Percentiles rank a stretch among this genome's conserved stretches.
These are phyloP conservation scores for Russula lepida DNA, from an alignment of 768 basidiomycete genomes.

Conservation along the genomic window DNA sequence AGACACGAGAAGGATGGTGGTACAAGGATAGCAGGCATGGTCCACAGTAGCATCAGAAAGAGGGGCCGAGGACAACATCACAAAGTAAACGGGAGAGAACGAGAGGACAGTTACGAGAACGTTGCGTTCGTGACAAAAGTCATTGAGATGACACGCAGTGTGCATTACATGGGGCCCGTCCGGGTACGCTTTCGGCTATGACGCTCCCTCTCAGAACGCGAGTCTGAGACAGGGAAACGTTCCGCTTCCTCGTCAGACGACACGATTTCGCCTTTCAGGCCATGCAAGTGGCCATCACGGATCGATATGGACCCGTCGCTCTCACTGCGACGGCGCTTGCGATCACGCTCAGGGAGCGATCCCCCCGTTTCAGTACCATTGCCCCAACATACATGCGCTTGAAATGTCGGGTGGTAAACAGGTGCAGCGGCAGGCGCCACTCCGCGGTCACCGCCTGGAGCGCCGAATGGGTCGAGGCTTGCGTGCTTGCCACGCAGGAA, in stretches of 20 bases:
- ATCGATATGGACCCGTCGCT: slow-evolving; percentile 1
- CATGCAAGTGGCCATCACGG: slow-evolving; percentile 1
- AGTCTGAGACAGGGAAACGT: slow-evolving; percentile 18
- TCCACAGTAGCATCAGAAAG: slow-evolving; percentile 3
- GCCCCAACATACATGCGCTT: slow-evolving; percentile 26
- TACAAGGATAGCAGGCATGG: slow-evolving; percentile 15
- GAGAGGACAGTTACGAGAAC: background rate
- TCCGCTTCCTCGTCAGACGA: slow-evolving; percentile 14
- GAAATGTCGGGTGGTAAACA: slow-evolving; percentile 25
- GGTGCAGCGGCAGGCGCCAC: slow-evolving; percentile 21
- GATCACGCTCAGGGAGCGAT: slow-evolving; percentile 4
- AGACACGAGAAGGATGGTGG: slow-evolving; percentile 1
- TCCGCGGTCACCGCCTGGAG: slow-evolving; percentile 32
- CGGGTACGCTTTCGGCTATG: slow-evolving; percentile 15
- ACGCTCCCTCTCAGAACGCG: slow-evolving; percentile 17
- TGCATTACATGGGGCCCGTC: slow-evolving; percentile 14
- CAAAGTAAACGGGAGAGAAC: background rate
- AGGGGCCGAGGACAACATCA: background rate
- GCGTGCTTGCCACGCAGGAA: slow-evolving; percentile 46
- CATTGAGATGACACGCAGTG: background rate
- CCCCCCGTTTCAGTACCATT: slow-evolving; percentile 6
- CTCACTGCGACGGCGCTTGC: slow-evolving; percentile 13
- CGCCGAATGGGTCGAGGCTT: slow-evolving; percentile 42
- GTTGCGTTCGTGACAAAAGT: slow-evolving; percentile 3
- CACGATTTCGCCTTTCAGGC: slow-evolving; percentile 6